Evolutionary conservation across 2,329 filamentous ascomycete species (phyloP).

Genomic region (Fusarium concolor): DNA sequence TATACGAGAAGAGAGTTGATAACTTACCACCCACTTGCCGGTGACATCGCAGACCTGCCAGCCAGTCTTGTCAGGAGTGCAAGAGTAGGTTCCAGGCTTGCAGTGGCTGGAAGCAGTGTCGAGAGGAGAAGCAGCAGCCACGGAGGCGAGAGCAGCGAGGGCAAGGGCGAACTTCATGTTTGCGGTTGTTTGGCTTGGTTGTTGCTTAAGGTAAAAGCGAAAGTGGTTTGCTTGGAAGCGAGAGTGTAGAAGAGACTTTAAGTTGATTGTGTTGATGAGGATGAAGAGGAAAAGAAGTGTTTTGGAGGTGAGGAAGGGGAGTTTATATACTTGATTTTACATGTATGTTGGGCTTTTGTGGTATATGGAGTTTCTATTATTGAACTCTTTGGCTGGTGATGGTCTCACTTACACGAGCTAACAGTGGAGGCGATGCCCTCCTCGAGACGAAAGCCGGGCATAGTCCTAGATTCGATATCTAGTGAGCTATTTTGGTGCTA

Average conservation of each 20-base stretch:
- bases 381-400: background rate
- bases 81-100: slow-evolving; percentile 52
- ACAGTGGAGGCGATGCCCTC: slow-evolving; percentile 10
- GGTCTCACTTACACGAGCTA: slow-evolving; percentile 26
- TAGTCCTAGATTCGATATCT: background rate
- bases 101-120: slow-evolving; percentile 37
- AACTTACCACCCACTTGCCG: slow-evolving; percentile 51
- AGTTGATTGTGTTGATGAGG: slow-evolving; percentile 25
- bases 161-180: slow-evolving; percentile 49
- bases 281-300: slow-evolving; percentile 13
- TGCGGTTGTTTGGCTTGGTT: slow-evolving; percentile 14
- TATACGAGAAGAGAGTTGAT: background rate
- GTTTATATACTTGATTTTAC: slow-evolving; percentile 27
- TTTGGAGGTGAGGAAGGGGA: background rate
- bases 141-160: slow-evolving; percentile 40
- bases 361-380: slow-evolving; percentile 21
- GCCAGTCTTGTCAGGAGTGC: slow-evolving; percentile 43
- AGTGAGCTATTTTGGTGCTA: slow-evolving; percentile 6
- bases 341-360: accelerated
- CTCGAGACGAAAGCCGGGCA: background rate
- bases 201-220: slow-evolving; percentile 14
- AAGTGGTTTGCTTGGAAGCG: slow-evolving; percentile 13
- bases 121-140: slow-evolving; percentile 35
- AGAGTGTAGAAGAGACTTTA: slow-evolving; percentile 17
- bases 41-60: slow-evolving; percentile 52